These are phyloP conservation scores for Cercophora sp. DNA, from an alignment of 495 filamentous ascomycete species.

Conservation along the genomic window DNA sequence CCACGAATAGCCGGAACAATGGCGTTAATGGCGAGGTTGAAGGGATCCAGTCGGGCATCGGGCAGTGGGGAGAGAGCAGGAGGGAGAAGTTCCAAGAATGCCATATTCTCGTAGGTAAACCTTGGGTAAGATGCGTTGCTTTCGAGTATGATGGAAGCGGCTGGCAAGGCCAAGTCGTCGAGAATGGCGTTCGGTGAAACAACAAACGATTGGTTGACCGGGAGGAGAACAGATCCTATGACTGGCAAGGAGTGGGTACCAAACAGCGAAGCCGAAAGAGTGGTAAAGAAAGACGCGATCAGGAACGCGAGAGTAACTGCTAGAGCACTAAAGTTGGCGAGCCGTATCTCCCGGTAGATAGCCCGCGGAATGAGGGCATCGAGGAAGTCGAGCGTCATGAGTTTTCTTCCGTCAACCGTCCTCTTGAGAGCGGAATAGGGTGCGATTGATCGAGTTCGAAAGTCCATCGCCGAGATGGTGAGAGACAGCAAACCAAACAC, in stretches of 20 bases:
- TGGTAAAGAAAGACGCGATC: constrained; percentile 12
- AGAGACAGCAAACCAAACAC: constrained; percentile 5
- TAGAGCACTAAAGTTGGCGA: constrained; percentile 7
- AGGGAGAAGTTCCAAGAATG: constrained; percentile 4
- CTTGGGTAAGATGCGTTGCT: constrained; percentile 11
- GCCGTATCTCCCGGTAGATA: constrained; percentile 6
- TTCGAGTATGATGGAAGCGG: constrained; percentile 10
- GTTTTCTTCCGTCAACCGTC: background rate
- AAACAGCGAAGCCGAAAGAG: constrained; percentile 18
- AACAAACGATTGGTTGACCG: constrained; percentile 3
- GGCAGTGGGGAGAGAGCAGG: background rate
- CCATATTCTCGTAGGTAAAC: constrained; percentile 14
- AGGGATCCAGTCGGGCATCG: background rate
- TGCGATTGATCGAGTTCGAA: constrained; percentile 4
- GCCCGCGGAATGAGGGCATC: constrained; percentile 10
- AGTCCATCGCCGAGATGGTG: constrained; percentile 11
- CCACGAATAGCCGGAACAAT: constrained; percentile 14
- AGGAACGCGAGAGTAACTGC: constrained; percentile 12
- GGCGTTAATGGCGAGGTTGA: constrained; percentile 1
- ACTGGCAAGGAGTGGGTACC: background rate
- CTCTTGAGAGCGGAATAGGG: constrained; percentile 4
- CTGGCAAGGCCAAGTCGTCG: background rate
- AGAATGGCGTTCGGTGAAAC: background rate
- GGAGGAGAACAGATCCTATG: background rate
- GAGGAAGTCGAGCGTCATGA: constrained; percentile 8